These are phyloP conservation scores for Kondoa malvinella DNA, from an alignment of 768 basidiomycete genomes.

Conservation along the genomic window DNA sequence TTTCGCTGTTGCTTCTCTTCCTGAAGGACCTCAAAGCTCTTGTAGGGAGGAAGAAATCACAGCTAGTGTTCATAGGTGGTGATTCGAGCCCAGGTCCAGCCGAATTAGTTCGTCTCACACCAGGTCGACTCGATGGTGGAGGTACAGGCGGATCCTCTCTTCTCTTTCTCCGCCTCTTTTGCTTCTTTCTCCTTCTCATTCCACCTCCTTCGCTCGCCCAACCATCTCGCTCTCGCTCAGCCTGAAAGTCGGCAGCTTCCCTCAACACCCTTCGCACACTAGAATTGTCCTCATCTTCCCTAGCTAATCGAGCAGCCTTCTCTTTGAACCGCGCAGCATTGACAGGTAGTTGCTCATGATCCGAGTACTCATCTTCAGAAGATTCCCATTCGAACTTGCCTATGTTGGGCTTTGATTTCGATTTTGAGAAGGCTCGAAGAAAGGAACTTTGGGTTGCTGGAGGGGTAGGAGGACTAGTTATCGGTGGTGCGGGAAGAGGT, in stretches of 20 bases:
- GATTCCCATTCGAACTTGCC: neutral
- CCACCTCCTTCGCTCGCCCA: neutral
- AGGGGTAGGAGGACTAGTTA: neutral
- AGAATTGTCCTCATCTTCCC: neutral
- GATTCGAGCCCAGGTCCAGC: neutral
- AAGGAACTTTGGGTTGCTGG: neutral
- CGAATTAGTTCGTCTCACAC: neutral
- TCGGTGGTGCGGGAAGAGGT: neutral
- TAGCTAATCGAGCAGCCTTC: neutral
- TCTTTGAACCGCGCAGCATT: neutral
- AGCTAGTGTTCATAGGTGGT: neutral
- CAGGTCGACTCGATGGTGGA: neutral
- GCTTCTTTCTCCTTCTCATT: neutral
- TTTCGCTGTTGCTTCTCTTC: neutral
- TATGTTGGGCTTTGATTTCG: neutral
- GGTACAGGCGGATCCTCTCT: neutral
- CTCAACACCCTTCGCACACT: neutral
- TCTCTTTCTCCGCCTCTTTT: neutral
- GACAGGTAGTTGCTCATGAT: neutral
- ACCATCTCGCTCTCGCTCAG: neutral
- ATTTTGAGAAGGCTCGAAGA: neutral
- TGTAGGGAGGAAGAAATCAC: neutral
- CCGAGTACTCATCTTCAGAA: neutral
- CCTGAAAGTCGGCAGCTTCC: neutral
- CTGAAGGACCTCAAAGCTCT: neutral